Evolutionary conservation across 2,329 filamentous ascomycete genomes (phyloP).

Genomic region (Epichloe coenophiala): DNA sequence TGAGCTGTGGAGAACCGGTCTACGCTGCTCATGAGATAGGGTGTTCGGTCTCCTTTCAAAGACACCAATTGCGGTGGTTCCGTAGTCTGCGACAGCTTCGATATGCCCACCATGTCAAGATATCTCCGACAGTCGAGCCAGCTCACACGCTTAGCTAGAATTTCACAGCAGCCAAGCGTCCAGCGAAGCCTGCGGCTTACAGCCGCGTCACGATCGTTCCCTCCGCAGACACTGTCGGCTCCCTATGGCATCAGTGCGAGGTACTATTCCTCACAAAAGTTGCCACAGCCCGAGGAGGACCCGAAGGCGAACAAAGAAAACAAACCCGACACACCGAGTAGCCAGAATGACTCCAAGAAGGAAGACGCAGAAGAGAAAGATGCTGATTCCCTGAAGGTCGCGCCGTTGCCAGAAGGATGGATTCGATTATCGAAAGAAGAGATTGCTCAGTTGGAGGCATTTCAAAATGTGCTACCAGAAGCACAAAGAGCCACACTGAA

Average conservation of each 20-base stretch:
- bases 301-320: slow-evolving; percentile 13
- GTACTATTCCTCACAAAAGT: slow-evolving; percentile 24
- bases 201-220: slow-evolving; percentile 17
- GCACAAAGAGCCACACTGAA: slow-evolving; percentile 47
- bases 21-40: slow-evolving; percentile 21
- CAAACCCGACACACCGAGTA: slow-evolving; percentile 8
- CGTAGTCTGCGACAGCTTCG: slow-evolving; percentile 18
- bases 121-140: slow-evolving; percentile 53
- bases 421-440: slow-evolving; percentile 32
- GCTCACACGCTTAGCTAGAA: slow-evolving; percentile 48
- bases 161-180: slow-evolving; percentile 37
- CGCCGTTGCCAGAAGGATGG: slow-evolving; percentile 32
- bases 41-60: slow-evolving; percentile 11
- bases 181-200: slow-evolving; percentile 29
- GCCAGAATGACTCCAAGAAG: slow-evolving; percentile 9
- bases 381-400: slow-evolving; percentile 12
- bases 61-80: slow-evolving; percentile 20
- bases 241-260: slow-evolving; percentile 22
- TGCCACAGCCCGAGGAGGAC: slow-evolving; percentile 25
- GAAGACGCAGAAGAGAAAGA: slow-evolving; percentile 10
- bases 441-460: slow-evolving; percentile 39
- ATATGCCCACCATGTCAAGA: slow-evolving; percentile 43
- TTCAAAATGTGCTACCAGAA: slow-evolving; percentile 49
- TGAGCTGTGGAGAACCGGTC: slow-evolving; percentile 9
- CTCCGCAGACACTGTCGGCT: slow-evolving; percentile 21